Conservation (phyloP, 768 basidiomycete species). For the Suillus decipiens region DNA sequence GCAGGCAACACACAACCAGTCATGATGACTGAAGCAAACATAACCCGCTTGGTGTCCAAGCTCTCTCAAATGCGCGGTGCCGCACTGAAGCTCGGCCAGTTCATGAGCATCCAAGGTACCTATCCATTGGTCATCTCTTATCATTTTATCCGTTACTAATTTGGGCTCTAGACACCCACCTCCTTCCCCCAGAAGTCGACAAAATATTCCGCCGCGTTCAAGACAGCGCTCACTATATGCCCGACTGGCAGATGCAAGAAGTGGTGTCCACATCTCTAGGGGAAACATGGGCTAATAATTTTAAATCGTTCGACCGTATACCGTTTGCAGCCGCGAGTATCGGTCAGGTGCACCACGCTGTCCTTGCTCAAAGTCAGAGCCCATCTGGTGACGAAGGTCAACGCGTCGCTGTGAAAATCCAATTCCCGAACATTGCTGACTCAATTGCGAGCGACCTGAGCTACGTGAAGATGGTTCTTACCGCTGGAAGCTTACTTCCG, state of each 20-base stretch:
- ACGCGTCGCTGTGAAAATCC: slow-evolving; percentile 82
- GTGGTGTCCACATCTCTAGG: slow-evolving; percentile 79
- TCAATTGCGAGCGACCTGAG: slow-evolving; percentile 88
- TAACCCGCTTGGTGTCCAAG: slow-evolving; percentile 86
- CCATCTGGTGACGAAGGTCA: slow-evolving; percentile 53
- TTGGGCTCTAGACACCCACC: slow-evolving; percentile 69
- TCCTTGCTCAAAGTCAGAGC: slow-evolving; percentile 52
- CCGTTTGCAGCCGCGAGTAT: slow-evolving; percentile 97
- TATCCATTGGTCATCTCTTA: neutral
- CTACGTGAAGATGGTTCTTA: slow-evolving; percentile 81
- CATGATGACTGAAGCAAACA: slow-evolving; percentile 90
- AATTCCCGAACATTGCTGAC: slow-evolving; percentile 89
- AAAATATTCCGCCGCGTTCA: slow-evolving; percentile 89
- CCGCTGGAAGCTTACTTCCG: slow-evolving; percentile 79
- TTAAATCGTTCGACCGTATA: slow-evolving; percentile 75
- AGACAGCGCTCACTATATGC: slow-evolving; percentile 98
- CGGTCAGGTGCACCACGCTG: slow-evolving; percentile 84
- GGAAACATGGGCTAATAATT: slow-evolving; percentile 67
- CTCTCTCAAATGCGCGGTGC: slow-evolving; percentile 96
- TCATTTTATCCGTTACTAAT: neutral
- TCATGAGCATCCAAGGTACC: slow-evolving; percentile 92
- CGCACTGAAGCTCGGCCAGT: slow-evolving; percentile 95
- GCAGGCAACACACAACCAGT: slow-evolving; percentile 47
- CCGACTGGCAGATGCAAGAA: slow-evolving; percentile 96
- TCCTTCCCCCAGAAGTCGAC: slow-evolving; percentile 86